phyloP scores from a whole-genome alignment of 805 yeast species.

The Debaryomyces tyrocola region DNA sequence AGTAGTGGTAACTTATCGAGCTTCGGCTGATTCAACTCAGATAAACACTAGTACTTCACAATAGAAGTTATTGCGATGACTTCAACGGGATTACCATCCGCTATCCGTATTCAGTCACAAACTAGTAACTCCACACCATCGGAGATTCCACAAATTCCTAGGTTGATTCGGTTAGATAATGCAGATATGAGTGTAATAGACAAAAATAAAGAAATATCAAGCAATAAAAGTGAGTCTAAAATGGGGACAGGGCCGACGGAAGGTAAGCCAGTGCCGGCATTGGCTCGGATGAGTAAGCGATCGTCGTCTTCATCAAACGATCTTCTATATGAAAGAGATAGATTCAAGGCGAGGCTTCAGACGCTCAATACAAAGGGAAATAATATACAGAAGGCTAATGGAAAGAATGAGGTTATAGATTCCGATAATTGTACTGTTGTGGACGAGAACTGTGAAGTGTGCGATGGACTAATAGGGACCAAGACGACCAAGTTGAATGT shows the following conservation, averaged over 20 bases:
- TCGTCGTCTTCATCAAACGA: slow-evolving; percentile 43
- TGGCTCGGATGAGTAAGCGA: slow-evolving; percentile 26
- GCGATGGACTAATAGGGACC: slow-evolving; percentile 31
- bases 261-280: not conserved
- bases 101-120: not conserved
- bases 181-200: not conserved
- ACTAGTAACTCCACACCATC: not conserved
- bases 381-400: not conserved
- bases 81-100: not conserved
- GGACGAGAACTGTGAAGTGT: slow-evolving; percentile 27
- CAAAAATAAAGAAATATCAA: not conserved
- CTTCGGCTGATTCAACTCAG: not conserved
- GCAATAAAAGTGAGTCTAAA: not conserved
- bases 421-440: slow-evolving; percentile 3
- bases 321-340: slow-evolving; percentile 37
- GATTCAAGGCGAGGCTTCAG: slow-evolving; percentile 40
- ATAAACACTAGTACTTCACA: not conserved
- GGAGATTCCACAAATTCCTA: not conserved
- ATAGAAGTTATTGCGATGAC: not conserved
- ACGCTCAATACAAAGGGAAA: slow-evolving; percentile 24
- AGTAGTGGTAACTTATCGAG: not conserved
- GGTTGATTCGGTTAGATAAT: not conserved
- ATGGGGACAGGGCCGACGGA: not conserved
- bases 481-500: slow-evolving; percentile 39
- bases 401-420: not conserved